Evolutionary conservation across 495 filamentous ascomycete species (phyloP), one percentile per base, ranked within the genome.

Genomic region (Neohortaea acidophila): DNA sequence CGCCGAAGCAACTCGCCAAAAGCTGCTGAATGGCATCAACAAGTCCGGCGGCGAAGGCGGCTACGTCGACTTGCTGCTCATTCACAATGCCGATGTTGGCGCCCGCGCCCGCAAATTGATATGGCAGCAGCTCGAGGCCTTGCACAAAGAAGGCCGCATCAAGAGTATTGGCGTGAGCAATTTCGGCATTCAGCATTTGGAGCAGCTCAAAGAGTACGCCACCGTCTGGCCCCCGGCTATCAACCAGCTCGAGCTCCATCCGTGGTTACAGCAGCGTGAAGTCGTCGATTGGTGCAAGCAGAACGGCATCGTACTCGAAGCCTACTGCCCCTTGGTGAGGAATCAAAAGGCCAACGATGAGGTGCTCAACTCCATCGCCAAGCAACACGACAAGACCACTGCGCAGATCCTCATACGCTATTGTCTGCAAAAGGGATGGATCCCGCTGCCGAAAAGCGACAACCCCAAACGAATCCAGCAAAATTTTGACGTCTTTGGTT

Each of bases 161-260:
- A 71, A 63, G 59, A 66, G 58, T 33, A 79, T 81, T 51, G 79
- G 79, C 0, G 78, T 84, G 18, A 77, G 73, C 52, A 84, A 82
- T 48, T 81, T 69, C 51, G 78, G 70, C 2, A 67, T 72, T 26
- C 52, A 59, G 20, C 68, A 75, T 40, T 69, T 77, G 34, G 67
- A 76, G 48, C 66, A 73, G 48, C 57, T 82, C 66, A 74, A 69
- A 56, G 44, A 51, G 10, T 75, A 68, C 56, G 72, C 75, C 14
- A 65, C 65, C 43, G 61, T 72, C 2, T 76, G 65, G 63, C 78
- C 79, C 39, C 76, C 74, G 14, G 66, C 68, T 23, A 73, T 79
- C 3, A 80, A 82, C 53, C 78, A 83, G 47, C 72, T 81, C 53
- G 71, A 77, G 71, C 67, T 80, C 18, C 75, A 80, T 51, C 74